Evolutionary conservation across 352 stramenopile species (phyloP).

Genomic region (Phytophthora kernoviae): DNA sequence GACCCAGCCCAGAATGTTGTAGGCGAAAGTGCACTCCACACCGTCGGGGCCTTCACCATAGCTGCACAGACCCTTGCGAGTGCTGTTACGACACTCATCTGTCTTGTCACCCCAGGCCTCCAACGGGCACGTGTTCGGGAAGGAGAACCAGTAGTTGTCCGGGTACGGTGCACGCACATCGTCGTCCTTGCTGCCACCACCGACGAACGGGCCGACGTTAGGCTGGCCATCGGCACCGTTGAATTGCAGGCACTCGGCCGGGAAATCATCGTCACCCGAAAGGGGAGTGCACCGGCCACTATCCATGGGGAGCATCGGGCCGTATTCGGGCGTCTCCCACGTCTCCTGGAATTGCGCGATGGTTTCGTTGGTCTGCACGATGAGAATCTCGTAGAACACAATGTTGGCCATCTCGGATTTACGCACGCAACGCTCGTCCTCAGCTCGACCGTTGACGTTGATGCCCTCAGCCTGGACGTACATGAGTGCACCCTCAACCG

Average conservation of each 20-base stretch:
- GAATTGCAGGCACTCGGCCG: slow-evolving; percentile 62
- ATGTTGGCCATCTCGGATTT: slow-evolving; percentile 68
- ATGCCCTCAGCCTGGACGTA: slow-evolving; percentile 85
- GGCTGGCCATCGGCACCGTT: slow-evolving; percentile 66
- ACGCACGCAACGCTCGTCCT: slow-evolving; percentile 58
- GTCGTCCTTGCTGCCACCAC: slow-evolving; percentile 52
- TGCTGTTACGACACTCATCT: slow-evolving; percentile 48
- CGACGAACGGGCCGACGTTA: slow-evolving; percentile 72
- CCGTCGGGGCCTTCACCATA: slow-evolving; percentile 64
- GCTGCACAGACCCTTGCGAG: slow-evolving; percentile 66
- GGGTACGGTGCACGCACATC: slow-evolving; percentile 59
- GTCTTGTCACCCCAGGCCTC: slow-evolving; percentile 63
- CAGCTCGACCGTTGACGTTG: slow-evolving; percentile 54
- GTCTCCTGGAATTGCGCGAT: slow-evolving; percentile 63
- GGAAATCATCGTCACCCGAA: slow-evolving; percentile 40
- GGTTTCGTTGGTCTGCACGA: slow-evolving; percentile 67
- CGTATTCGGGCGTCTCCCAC: slow-evolving; percentile 68
- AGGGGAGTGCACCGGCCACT: slow-evolving; percentile 63
- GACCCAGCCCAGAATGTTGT: slow-evolving; percentile 81
- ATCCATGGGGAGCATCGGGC: slow-evolving; percentile 72
- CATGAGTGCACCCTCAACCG: slow-evolving; percentile 75
- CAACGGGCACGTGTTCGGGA: slow-evolving; percentile 61
- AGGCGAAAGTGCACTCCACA: slow-evolving; percentile 76
- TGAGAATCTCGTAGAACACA: slow-evolving; percentile 78
- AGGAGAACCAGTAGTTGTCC: slow-evolving; percentile 74